phyloP scores from a whole-genome alignment of 805 yeast species.

The Nakazawaea holstii region DNA sequence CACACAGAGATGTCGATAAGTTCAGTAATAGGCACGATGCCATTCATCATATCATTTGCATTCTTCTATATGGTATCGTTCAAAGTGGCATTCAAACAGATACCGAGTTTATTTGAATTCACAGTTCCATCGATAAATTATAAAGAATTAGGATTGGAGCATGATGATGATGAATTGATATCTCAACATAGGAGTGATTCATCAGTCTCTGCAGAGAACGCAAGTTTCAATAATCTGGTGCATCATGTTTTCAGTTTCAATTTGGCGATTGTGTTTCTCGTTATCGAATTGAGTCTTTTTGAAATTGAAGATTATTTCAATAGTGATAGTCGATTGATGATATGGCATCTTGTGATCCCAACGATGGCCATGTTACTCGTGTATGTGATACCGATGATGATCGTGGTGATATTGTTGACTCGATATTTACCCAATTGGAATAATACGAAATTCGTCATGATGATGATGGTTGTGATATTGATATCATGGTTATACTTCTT shows the following conservation, averaged over 20 bases:
- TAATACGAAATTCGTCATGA: conserved; percentile 7
- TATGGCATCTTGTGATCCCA: conserved; percentile 35
- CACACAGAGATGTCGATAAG: not conserved
- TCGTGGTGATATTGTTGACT: conserved; percentile 26
- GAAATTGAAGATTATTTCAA: conserved; percentile 22
- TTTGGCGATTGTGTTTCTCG: conserved; percentile 22
- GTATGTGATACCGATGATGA: conserved; percentile 33
- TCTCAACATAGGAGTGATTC: not conserved
- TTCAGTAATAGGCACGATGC: conserved; percentile 13
- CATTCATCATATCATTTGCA: conserved; percentile 10
- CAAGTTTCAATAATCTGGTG: conserved; percentile 3
- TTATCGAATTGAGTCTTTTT: conserved; percentile 22
- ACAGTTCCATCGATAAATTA: conserved; percentile 8
- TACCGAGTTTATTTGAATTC: conserved; percentile 13
- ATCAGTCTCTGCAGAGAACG: not conserved
- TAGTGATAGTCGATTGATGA: conserved; percentile 21
- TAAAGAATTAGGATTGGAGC: conserved; percentile 9
- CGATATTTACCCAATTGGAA: conserved; percentile 22
- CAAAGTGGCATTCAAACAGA: conserved; percentile 6
- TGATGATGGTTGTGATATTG: not conserved
- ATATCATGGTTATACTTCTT: conserved; percentile 13
- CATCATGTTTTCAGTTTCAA: conserved; percentile 11
- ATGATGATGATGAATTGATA: conserved; percentile 22
- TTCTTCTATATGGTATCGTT: conserved; percentile 5
- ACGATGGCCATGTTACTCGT: conserved; percentile 33